Conservation (phyloP, 768 basidiomycete genomes). For the Ramaria rubella region DNA sequence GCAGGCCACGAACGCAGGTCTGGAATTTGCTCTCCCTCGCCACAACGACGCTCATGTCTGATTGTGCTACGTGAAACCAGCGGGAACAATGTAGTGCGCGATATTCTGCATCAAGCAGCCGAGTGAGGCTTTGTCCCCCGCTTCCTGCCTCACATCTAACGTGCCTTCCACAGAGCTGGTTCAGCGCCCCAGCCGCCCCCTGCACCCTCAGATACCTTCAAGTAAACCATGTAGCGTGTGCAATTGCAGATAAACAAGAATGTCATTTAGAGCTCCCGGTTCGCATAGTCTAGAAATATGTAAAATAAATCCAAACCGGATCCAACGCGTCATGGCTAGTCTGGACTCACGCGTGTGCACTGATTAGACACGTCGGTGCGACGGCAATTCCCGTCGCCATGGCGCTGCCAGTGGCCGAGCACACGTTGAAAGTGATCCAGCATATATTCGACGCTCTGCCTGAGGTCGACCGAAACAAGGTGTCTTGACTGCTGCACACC, state of each 20-base stretch:
- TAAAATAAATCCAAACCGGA: too few species aligned
- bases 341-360: too few species aligned
- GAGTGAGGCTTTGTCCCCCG: constrained; percentile 45
- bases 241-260: too few species aligned
- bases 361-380: neutral
- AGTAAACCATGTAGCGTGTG: too few species aligned
- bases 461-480: constrained; percentile 44
- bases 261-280: too few species aligned
- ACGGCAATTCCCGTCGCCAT: neutral
- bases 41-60: neutral
- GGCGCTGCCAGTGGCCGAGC: constrained; percentile 8
- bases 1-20: constrained; percentile 94
- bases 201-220: constrained; percentile 33
- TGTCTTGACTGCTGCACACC: constrained; percentile 17
- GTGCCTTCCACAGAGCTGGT: constrained; percentile 29
- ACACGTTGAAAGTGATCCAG: constrained; percentile 41
- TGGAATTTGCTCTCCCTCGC: neutral
- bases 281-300: too few species aligned
- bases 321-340: too few species aligned
- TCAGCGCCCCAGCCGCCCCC: constrained; percentile 23
- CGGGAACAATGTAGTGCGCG: constrained; percentile 46
- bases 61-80: constrained; percentile 33
- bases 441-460: constrained; percentile 47
- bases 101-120: constrained; percentile 73
- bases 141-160: neutral